phyloP scores from a whole-genome alignment of 2,329 filamentous ascomycete species.

The Orbilia quercus region DNA sequence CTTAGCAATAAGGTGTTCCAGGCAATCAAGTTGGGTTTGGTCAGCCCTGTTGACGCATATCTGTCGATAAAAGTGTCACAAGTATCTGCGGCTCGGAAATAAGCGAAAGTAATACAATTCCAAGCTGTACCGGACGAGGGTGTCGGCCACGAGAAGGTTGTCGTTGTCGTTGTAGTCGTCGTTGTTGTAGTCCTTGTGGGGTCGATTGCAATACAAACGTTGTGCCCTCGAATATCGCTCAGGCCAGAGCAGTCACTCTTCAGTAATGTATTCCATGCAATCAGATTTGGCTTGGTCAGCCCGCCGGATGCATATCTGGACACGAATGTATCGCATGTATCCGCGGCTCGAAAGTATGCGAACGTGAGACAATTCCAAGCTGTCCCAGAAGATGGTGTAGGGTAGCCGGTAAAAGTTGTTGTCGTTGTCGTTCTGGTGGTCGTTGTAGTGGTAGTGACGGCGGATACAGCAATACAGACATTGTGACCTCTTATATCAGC shows the following conservation, averaged over 20 bases:
- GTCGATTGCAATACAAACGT: background rate
- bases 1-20: background rate
- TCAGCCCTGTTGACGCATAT: background rate
- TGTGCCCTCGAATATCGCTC: background rate
- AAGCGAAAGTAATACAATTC: background rate
- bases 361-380: background rate
- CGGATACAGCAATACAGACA: background rate
- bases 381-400: background rate
- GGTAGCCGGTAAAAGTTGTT: too few species aligned
- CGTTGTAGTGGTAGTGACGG: background rate
- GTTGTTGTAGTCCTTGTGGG: too few species aligned
- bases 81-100: background rate
- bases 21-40: background rate
- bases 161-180: too few species aligned
- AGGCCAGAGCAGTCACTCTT: slow-evolving; percentile 3
- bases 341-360: background rate
- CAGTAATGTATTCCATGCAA: background rate
- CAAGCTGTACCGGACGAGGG: too few species aligned
- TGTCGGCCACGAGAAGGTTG: too few species aligned
- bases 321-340: background rate
- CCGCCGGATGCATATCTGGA: background rate
- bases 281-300: background rate
- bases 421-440: background rate
- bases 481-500: background rate
- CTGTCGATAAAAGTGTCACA: slow-evolving; percentile 2